Conservation (phyloP, 805 yeast species). For the Saccharomycopsis sp. region DNA sequence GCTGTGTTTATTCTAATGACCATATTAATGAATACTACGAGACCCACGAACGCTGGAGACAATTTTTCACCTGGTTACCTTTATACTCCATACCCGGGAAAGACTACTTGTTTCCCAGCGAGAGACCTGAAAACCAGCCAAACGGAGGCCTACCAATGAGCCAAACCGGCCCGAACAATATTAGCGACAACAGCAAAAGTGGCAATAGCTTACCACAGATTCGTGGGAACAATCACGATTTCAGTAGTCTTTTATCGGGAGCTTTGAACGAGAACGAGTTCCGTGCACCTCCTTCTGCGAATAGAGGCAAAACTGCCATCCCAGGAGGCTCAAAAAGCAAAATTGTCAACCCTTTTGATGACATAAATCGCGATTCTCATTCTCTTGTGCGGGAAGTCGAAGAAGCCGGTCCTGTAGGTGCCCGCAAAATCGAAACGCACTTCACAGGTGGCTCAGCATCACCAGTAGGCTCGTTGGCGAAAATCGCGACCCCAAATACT, state of each 20-base stretch:
- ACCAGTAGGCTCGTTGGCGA: background rate
- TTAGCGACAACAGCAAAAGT: background rate
- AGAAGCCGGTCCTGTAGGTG: background rate
- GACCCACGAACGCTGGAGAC: constrained; percentile 34
- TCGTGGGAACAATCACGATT: constrained; percentile 16
- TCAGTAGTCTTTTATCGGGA: constrained; percentile 10
- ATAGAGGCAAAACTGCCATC: background rate
- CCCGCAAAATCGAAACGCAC: background rate
- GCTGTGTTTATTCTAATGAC: constrained; percentile 11
- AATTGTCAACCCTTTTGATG: constrained; percentile 1
- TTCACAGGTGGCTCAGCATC: background rate
- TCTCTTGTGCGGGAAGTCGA: background rate
- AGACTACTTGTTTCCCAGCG: background rate
- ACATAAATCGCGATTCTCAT: background rate
- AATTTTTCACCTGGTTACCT: constrained; percentile 36
- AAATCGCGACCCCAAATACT: background rate
- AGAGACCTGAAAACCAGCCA: constrained; percentile 27
- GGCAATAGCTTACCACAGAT: background rate
- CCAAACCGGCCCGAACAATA: background rate
- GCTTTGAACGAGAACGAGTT: constrained; percentile 12
- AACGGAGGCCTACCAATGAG: constrained; percentile 18
- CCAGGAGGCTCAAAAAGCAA: constrained; percentile 9
- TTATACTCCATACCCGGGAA: constrained; percentile 37
- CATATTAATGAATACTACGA: constrained; percentile 23
- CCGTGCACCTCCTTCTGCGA: background rate